These are phyloP conservation scores for Ustanciosporium gigantosporum DNA, from an alignment of 1,284 basidiomycete species.

Conservation along the genomic window DNA sequence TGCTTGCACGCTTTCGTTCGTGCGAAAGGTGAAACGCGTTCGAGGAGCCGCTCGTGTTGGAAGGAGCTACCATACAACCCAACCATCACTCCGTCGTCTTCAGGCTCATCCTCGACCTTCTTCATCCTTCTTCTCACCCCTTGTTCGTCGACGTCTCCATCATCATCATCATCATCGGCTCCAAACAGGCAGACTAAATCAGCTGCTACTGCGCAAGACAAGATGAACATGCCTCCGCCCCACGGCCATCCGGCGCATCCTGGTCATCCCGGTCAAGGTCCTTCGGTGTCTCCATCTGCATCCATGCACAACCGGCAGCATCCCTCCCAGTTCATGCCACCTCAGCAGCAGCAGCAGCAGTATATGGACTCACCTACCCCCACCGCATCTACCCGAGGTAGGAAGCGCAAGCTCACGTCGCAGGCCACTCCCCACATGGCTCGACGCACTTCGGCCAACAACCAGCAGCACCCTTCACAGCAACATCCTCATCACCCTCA, in stretches of 20 bases:
- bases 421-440: constrained; percentile 14
- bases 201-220: no score
- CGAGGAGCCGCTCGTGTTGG: no score
- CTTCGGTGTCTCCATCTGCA: constrained; percentile 21
- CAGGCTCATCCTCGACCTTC: no score
- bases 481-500: constrained; percentile 2
- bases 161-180: no score
- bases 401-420: constrained; percentile 33
- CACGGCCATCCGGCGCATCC: constrained; percentile 17
- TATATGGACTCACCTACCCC: constrained; percentile 30
- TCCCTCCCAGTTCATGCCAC: constrained; percentile 24
- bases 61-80: no score
- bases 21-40: no score
- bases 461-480: constrained; percentile 5
- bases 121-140: no score
- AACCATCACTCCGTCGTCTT: no score
- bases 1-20: no score
- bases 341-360: constrained; percentile 15
- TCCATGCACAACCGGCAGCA: constrained; percentile 26
- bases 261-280: constrained; percentile 16
- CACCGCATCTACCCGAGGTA: constrained; percentile 13
- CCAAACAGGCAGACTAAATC: no score
- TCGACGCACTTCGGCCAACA: constrained; percentile 21
- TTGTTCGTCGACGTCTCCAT: no score
- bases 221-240: constrained; percentile 39